phyloP scores from a whole-genome alignment of 2,329 filamentous ascomycete genomes.

The Graphilbum sp. region DNA sequence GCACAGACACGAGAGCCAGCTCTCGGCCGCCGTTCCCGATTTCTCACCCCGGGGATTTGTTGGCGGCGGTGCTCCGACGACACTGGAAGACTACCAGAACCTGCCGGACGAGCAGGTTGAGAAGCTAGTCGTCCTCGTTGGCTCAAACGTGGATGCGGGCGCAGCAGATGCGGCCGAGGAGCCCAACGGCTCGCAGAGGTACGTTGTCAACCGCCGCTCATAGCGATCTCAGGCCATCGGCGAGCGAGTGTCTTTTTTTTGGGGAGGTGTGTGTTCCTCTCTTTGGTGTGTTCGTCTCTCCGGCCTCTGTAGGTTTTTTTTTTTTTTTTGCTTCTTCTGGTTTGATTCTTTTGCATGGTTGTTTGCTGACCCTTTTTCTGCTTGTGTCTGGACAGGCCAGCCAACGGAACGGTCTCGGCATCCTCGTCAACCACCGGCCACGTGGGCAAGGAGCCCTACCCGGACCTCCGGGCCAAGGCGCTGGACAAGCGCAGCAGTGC shows the following conservation, averaged over 20 bases:
- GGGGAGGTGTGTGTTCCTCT: no score
- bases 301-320: background rate
- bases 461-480: constrained; percentile 22
- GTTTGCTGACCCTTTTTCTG: background rate
- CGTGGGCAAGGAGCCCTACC: constrained; percentile 11
- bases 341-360: no score
- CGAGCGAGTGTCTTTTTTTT: background rate
- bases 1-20: constrained; percentile 27
- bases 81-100: constrained; percentile 16
- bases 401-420: background rate
- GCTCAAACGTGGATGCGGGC: constrained; percentile 7
- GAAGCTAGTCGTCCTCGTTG: constrained; percentile 14
- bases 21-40: constrained; percentile 48
- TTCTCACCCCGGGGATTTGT: constrained; percentile 32
- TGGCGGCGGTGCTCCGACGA: constrained; percentile 10
- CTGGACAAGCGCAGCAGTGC: constrained; percentile 20
- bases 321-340: no score
- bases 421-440: background rate
- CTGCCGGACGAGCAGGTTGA: constrained; percentile 16
- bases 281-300: no score
- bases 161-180: constrained; percentile 4
- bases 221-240: background rate
- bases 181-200: constrained; percentile 3
- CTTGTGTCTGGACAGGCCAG: background rate
- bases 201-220: background rate